Conservation (phyloP, 345 rosid genomes). For the Eucalyptus cladocalyx region DNA sequence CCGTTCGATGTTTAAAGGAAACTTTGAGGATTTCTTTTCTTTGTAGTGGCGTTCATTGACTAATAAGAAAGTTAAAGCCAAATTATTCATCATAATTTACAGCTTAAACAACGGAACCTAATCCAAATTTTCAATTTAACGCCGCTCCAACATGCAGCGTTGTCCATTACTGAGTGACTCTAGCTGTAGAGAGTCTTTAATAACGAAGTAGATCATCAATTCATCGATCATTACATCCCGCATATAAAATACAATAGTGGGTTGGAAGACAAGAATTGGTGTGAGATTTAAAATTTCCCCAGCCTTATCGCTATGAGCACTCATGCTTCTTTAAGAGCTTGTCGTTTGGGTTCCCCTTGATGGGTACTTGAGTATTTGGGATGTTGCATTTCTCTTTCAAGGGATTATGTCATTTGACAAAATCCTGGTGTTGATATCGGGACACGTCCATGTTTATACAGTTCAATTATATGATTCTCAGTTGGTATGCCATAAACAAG, state of each 20-base stretch:
- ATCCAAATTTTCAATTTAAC: background rate
- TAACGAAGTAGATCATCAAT: background rate
- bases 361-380: background rate
- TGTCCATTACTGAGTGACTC: background rate
- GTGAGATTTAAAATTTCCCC: background rate
- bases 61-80: background rate
- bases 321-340: background rate
- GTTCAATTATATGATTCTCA: background rate
- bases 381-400: background rate
- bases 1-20: background rate
- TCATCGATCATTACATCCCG: background rate
- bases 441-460: background rate
- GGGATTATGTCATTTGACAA: background rate
- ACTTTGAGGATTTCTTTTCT: background rate
- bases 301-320: background rate
- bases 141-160: background rate
- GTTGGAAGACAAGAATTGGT: background rate
- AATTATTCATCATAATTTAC: background rate
- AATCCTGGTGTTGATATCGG: background rate
- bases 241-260: background rate
- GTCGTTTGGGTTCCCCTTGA: background rate
- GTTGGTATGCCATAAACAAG: background rate
- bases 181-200: background rate
- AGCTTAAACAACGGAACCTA: background rate
- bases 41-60: background rate